Conservation (phyloP, 192 early-diverging fungal species). For the Umbelopsis vinacea region DNA sequence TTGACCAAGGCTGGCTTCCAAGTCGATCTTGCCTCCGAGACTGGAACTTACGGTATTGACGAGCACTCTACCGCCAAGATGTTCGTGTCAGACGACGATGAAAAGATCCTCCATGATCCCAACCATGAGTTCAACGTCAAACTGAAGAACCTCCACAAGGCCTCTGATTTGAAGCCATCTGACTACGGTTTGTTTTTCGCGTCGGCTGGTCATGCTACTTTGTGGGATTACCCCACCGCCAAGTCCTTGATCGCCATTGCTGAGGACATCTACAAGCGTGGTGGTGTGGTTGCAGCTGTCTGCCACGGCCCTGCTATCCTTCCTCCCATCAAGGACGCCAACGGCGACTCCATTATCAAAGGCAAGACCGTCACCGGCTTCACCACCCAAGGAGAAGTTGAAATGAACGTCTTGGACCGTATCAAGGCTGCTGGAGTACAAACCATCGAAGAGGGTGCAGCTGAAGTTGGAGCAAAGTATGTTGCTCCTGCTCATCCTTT, state of each 20-base stretch:
- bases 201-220: constrained; percentile 55
- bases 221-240: constrained; percentile 59
- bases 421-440: constrained; percentile 46
- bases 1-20: constrained; percentile 50
- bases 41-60: constrained; percentile 54
- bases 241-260: constrained; percentile 48
- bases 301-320: constrained; percentile 76
- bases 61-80: constrained; percentile 50
- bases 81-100: constrained; percentile 46
- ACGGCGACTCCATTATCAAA: constrained; percentile 62
- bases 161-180: constrained; percentile 46
- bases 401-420: constrained; percentile 42
- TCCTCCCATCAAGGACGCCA: constrained; percentile 59
- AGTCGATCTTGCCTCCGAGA: constrained; percentile 59
- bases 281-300: constrained; percentile 57
- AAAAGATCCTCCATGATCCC: constrained; percentile 41
- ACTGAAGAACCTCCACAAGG: constrained; percentile 47
- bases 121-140: constrained; percentile 46
- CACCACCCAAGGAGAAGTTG: constrained; percentile 67
- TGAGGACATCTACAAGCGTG: constrained; percentile 54
- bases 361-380: constrained; percentile 78
- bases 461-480: constrained; percentile 31
- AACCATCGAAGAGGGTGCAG: constrained; percentile 46
- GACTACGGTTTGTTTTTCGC: constrained; percentile 61
- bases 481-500: constrained; percentile 18